Conservation (phyloP, 352 stramenopile genomes). For the Globisporangium solare region DNA sequence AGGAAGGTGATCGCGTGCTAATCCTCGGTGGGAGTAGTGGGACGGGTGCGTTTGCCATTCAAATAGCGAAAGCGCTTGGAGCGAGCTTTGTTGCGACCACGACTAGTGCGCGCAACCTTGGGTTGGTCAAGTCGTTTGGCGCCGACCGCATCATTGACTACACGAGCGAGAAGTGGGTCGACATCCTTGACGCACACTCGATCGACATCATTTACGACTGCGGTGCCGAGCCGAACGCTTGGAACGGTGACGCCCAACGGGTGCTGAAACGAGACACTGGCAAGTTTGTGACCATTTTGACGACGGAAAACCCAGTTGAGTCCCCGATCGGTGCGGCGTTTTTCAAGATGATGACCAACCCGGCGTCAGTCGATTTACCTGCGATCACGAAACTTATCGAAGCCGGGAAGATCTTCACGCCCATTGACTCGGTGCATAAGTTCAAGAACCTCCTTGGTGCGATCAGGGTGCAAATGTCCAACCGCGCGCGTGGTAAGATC, state of each 20-base stretch:
- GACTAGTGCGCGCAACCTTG: slow-evolving; percentile 32
- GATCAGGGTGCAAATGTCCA: slow-evolving; percentile 30
- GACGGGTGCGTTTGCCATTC: slow-evolving; percentile 52
- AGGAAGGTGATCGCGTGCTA: slow-evolving; percentile 31
- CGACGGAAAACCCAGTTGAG: neutral
- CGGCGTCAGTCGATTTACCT: no score
- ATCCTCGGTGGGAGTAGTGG: slow-evolving; percentile 56
- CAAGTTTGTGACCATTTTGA: slow-evolving; percentile 17
- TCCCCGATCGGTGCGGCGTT: no score
- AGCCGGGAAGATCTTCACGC: neutral
- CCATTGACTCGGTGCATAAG: slow-evolving; percentile 25
- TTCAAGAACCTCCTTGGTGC: slow-evolving; percentile 35
- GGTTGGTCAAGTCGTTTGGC: slow-evolving; percentile 33
- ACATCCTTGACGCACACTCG: slow-evolving; percentile 30
- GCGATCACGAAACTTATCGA: no score
- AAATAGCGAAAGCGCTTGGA: slow-evolving; percentile 53
- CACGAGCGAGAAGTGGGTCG: slow-evolving; percentile 29
- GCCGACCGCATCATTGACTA: slow-evolving; percentile 57
- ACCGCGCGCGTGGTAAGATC: slow-evolving; percentile 44
- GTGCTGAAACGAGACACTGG: slow-evolving; percentile 25
- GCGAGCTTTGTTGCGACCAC: slow-evolving; percentile 41
- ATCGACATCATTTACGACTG: slow-evolving; percentile 12
- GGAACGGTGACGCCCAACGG: slow-evolving; percentile 23
- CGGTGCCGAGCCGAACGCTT: slow-evolving; percentile 22
- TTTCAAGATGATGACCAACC: no score